A percentile compares a stretch with the other conserved stretches of the same genome.
phyloP scores from a whole-genome alignment of 2,329 filamentous ascomycete species.

The Cercospora beticola region DNA sequence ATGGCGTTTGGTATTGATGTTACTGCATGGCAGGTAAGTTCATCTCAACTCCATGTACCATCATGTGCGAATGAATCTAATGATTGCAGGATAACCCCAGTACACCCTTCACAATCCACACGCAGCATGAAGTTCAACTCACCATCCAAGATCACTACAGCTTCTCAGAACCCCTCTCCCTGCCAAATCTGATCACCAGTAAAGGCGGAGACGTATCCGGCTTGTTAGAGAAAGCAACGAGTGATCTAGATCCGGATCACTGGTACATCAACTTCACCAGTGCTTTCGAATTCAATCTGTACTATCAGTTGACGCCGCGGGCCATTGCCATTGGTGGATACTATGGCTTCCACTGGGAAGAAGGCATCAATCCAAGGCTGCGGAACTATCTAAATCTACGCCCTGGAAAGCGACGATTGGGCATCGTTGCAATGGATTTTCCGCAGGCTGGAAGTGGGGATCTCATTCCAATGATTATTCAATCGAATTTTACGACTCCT shows the following conservation, averaged over 20 bases:
- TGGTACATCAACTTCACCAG: conserved; percentile 50
- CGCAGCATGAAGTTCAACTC: conserved; percentile 40
- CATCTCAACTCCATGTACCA: not conserved
- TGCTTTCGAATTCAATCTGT: conserved; percentile 46
- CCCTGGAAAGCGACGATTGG: conserved; percentile 34
- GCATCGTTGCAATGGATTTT: conserved; percentile 42
- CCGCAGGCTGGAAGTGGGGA: conserved; percentile 42
- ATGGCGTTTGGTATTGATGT: conserved; percentile 38
- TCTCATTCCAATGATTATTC: conserved; percentile 44
- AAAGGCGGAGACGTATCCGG: conserved; percentile 44
- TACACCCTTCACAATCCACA: conserved; percentile 41
- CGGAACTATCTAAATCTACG: conserved; percentile 35
- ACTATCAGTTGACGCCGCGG: conserved; percentile 37
- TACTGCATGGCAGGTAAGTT: conserved; percentile 30
- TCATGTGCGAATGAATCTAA: not conserved
- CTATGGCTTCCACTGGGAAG: conserved; percentile 45
- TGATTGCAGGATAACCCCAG: conserved; percentile 34
- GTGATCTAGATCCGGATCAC: conserved; percentile 27
- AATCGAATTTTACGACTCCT: conserved; percentile 40
- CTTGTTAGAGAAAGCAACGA: conserved; percentile 41
- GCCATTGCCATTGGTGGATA: conserved; percentile 49
- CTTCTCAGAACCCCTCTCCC: conserved; percentile 41
- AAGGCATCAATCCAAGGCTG: conserved; percentile 46
- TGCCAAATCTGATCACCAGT: conserved; percentile 42
- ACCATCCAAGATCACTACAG: conserved; percentile 53